These are phyloP conservation scores for Pneumocystis murina DNA, from an alignment of 1,139 yeast species.

Conservation along the genomic window DNA sequence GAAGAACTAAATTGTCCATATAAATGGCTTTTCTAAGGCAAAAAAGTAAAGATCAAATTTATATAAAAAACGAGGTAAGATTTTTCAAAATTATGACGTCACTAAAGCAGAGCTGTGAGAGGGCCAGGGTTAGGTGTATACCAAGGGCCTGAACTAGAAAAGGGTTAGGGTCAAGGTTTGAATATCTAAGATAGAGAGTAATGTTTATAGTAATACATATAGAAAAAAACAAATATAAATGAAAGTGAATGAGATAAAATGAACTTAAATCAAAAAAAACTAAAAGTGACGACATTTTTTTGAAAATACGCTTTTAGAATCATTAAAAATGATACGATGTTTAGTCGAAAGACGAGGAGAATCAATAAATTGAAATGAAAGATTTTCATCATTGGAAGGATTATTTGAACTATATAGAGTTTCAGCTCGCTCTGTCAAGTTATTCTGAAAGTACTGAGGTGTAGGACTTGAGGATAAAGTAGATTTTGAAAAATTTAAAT, in stretches of 20 bases:
- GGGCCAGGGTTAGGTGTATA: too few species aligned
- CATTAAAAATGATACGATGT: not conserved
- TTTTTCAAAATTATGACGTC: not conserved
- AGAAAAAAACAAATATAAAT: not conserved
- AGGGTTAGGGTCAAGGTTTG: too few species aligned
- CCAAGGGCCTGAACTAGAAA: too few species aligned
- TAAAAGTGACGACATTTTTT: not conserved
- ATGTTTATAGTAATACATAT: too few species aligned
- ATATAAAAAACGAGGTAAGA: not conserved
- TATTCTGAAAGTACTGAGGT: not conserved
- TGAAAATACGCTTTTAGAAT: not conserved
- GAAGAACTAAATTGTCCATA: slow-evolving; percentile 86
- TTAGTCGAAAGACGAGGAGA: not conserved
- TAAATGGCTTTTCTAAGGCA: slow-evolving; percentile 25
- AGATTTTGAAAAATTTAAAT: not conserved
- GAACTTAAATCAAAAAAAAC: not conserved
- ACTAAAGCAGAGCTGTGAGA: too few species aligned
- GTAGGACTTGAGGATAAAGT: not conserved
- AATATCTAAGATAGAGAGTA: too few species aligned
- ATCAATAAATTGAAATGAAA: not conserved
- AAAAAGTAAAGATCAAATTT: not conserved
- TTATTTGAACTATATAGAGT: not conserved
- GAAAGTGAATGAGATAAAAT: not conserved
- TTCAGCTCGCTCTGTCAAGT: not conserved
- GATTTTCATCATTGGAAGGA: not conserved